These are phyloP conservation scores for Blepharisma stoltei DNA, from an alignment of 73 alveolate species.

Conservation along the genomic window DNA sequence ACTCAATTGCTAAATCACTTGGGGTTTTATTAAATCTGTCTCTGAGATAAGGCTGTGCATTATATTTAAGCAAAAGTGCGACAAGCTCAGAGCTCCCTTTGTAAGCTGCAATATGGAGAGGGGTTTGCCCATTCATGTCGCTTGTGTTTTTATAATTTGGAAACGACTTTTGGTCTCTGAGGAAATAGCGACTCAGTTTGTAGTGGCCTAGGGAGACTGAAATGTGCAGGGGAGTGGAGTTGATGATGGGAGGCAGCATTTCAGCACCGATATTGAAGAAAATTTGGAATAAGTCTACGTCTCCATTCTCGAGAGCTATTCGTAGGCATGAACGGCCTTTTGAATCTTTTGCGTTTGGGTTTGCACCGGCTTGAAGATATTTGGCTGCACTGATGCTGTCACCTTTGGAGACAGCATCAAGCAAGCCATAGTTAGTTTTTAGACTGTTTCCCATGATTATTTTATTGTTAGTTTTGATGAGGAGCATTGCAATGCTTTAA, in stretches of 20 bases:
- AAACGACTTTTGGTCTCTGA: background rate
- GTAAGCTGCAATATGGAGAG: background rate
- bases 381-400: background rate
- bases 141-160: background rate
- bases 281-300: background rate
- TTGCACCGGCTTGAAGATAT: background rate
- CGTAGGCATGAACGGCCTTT: constrained; percentile 1
- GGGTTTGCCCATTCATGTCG: background rate
- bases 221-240: background rate
- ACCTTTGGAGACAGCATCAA: too few relatives aligned
- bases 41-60: background rate
- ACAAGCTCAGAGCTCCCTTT: background rate
- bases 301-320: constrained; percentile 4
- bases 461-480: too few relatives aligned
- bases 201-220: background rate
- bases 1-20: background rate
- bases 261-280: background rate
- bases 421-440: too few relatives aligned
- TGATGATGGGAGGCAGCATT: background rate
- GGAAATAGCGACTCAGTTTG: background rate
- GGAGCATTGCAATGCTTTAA: too few relatives aligned
- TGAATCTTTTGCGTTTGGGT: background rate
- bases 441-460: too few relatives aligned
- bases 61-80: background rate
- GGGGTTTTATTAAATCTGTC: background rate